Evolutionary conservation across 2,329 filamentous ascomycete genomes (phyloP).

Genomic region (Monascus ruber): DNA sequence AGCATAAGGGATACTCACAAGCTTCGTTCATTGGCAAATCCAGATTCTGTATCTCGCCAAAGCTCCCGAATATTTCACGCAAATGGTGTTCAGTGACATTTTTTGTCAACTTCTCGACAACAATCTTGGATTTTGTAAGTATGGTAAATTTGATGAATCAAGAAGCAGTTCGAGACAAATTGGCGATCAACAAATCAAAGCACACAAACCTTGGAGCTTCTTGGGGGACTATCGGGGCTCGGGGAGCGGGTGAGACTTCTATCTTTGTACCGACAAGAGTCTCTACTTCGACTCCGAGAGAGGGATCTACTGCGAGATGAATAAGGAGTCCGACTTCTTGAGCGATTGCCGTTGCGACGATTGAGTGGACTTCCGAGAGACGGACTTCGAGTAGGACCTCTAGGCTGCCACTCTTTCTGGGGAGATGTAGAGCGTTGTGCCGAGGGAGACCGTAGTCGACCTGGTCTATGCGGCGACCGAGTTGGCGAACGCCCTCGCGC

Average conservation of each 20-base stretch:
- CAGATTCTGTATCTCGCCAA: constrained; percentile 73
- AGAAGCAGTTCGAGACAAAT: neutral
- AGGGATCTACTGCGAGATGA: constrained; percentile 15
- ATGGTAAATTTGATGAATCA: neutral
- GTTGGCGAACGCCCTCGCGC: constrained; percentile 18
- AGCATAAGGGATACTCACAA: constrained; percentile 46
- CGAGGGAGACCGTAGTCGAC: constrained; percentile 15
- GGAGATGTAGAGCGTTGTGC: constrained; percentile 25
- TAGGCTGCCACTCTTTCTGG: constrained; percentile 19
- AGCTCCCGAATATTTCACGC: constrained; percentile 81
- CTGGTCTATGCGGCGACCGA: constrained; percentile 10
- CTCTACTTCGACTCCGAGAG: constrained; percentile 28
- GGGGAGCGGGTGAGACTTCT: constrained; percentile 25
- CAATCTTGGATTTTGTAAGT: constrained; percentile 49
- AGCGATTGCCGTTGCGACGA: constrained; percentile 15
- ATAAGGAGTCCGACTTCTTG: constrained; percentile 18
- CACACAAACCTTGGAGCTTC: constrained; percentile 14
- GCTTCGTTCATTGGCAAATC: constrained; percentile 81
- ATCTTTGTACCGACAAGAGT: constrained; percentile 28
- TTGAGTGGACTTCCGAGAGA: constrained; percentile 11
- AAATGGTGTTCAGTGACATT: constrained; percentile 85
- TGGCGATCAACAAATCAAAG: neutral
- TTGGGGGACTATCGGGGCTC: constrained; percentile 13
- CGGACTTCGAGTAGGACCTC: constrained; percentile 17
- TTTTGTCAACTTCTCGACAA: constrained; percentile 90